These are phyloP conservation scores for Coprinellus aureogranulatus DNA, from an alignment of 768 basidiomycete species.

Conservation along the genomic window DNA sequence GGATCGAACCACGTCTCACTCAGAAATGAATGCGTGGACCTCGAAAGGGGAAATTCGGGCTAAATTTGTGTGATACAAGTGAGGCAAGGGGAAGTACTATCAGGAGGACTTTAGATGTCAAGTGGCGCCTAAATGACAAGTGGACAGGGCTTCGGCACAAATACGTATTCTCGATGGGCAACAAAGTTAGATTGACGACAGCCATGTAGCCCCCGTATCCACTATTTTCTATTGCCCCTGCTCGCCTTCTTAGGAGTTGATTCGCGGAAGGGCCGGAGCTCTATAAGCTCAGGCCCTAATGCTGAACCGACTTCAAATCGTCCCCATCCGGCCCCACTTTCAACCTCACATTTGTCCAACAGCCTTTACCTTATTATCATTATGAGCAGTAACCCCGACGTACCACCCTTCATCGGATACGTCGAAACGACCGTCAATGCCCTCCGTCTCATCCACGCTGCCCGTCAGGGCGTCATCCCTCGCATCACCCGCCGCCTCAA, in stretches of 20 bases:
- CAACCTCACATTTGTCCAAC: constrained; percentile 41
- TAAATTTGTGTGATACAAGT: constrained; percentile 13
- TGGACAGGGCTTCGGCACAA: constrained; percentile 38
- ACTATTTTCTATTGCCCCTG: background rate
- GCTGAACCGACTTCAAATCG: constrained; percentile 30
- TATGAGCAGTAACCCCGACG: constrained; percentile 53
- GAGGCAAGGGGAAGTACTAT: constrained; percentile 17
- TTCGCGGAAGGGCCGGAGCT: constrained; percentile 16
- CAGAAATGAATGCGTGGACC: background rate
- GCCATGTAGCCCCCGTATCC: constrained; percentile 9
- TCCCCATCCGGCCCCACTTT: constrained; percentile 40
- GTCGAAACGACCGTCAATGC: constrained; percentile 82
- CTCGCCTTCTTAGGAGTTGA: constrained; percentile 16
- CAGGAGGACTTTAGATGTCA: constrained; percentile 35
- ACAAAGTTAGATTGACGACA: constrained; percentile 41
- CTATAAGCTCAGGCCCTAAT: constrained; percentile 12
- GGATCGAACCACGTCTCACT: constrained; percentile 4
- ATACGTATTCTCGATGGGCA: constrained; percentile 33
- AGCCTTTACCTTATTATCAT: constrained; percentile 51
- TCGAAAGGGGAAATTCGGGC: constrained; percentile 15
- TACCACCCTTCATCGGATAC: constrained; percentile 72
- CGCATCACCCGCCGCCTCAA: constrained; percentile 82
- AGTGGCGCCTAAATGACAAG: constrained; percentile 44
- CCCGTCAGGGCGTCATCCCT: constrained; percentile 74
- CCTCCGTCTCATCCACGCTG: constrained; percentile 79